Evolutionary conservation across 73 alveolate species (phyloP).

Genomic region (Paramecium sonneborni): DNA sequence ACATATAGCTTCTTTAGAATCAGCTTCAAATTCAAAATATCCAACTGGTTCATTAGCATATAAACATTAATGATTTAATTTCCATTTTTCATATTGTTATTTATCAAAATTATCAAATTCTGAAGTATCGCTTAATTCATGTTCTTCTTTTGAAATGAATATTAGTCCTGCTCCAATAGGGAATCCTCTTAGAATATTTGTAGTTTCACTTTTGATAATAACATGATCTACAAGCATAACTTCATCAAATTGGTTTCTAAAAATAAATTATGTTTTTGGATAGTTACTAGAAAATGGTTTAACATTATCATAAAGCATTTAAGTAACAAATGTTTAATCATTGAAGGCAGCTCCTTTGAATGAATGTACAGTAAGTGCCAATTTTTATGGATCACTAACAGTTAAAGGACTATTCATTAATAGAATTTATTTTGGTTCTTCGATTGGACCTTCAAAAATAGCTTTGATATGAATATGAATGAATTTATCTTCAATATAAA

Average conservation of each 20-base stretch:
- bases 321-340: slow-evolving; percentile 60
- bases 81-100: slow-evolving; percentile 69
- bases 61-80: slow-evolving; percentile 43
- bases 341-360: slow-evolving; percentile 75
- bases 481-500: background rate
- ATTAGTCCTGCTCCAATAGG: slow-evolving; percentile 79
- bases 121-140: slow-evolving; percentile 62
- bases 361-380: slow-evolving; percentile 67
- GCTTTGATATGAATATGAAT: background rate
- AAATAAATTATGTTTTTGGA: slow-evolving; percentile 69
- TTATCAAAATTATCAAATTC: slow-evolving; percentile 66
- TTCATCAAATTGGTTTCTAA: slow-evolving; percentile 67
- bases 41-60: slow-evolving; percentile 76
- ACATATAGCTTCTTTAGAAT: background rate
- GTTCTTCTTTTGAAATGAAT: slow-evolving; percentile 60
- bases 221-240: slow-evolving; percentile 60
- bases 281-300: slow-evolving; percentile 71
- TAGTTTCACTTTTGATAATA: slow-evolving; percentile 60
- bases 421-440: background rate
- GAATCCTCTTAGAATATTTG: slow-evolving; percentile 71
- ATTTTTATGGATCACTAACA: background rate
- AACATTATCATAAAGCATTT: slow-evolving; percentile 61
- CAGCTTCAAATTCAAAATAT: slow-evolving; percentile 71
- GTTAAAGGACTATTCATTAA: background rate
- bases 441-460: slow-evolving; percentile 4